These are phyloP conservation scores for Byssoonygena ceratinophila DNA, from an alignment of 2,329 filamentous ascomycete species.

Conservation along the genomic window DNA sequence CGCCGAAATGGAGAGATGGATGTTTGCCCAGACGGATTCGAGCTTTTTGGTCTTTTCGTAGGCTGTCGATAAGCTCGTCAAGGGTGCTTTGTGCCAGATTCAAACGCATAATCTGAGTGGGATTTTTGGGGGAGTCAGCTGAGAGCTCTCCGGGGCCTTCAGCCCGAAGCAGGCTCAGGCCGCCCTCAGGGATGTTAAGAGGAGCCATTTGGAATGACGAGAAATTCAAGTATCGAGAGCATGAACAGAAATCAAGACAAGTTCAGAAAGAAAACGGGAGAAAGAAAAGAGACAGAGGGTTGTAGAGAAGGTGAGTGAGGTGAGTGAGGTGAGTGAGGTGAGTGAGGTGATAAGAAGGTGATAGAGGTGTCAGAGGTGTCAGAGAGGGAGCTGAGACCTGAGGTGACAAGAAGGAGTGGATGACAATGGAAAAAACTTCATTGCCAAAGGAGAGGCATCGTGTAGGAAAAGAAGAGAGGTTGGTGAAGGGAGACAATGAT, in stretches of 20 bases:
- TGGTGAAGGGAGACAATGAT: slow-evolving; percentile 9
- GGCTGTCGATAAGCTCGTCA: slow-evolving; percentile 37
- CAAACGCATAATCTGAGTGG: slow-evolving; percentile 39
- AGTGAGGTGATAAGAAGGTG: too few species aligned
- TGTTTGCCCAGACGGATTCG: slow-evolving; percentile 40
- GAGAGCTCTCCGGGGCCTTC: slow-evolving; percentile 21
- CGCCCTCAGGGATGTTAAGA: slow-evolving; percentile 31
- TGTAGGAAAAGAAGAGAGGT: not conserved
- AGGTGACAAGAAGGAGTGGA: slow-evolving; percentile 7
- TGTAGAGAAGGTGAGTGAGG: not conserved
- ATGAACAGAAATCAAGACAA: slow-evolving; percentile 6
- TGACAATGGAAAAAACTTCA: slow-evolving; percentile 8
- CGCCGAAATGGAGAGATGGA: slow-evolving; percentile 48
- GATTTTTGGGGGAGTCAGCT: slow-evolving; percentile 24
- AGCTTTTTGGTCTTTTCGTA: slow-evolving; percentile 35
- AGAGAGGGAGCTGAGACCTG: not conserved
- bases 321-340: too few species aligned
- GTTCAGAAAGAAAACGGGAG: slow-evolving; percentile 9
- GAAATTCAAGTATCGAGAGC: not conserved
- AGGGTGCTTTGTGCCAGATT: slow-evolving; percentile 37
- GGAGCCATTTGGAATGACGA: slow-evolving; percentile 24
- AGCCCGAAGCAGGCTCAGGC: slow-evolving; percentile 32
- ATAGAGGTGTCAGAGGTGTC: too few species aligned
- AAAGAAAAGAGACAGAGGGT: slow-evolving; percentile 10
- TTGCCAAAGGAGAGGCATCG: not conserved